phyloP scores from a whole-genome alignment of 75 land plant genomes.

The Larix kaempferi region DNA sequence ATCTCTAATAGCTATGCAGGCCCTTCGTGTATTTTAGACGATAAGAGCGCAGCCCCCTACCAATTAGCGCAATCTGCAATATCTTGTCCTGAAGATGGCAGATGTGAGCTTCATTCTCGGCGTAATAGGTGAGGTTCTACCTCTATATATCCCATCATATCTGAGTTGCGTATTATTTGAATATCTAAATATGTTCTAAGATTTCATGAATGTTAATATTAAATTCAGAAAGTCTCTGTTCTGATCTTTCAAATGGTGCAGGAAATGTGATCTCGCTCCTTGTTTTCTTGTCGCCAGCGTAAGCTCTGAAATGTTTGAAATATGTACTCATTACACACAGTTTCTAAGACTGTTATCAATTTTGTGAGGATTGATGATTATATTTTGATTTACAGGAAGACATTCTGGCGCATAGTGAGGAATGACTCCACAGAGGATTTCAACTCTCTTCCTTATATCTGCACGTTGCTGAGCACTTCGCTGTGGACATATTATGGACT shows the following conservation, averaged over 20 bases:
- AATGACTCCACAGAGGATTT: conserved; percentile 62
- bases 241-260: conserved; percentile 29
- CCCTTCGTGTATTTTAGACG: no score
- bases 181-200: no score
- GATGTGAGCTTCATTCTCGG: conserved; percentile 34
- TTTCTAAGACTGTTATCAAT: neutral
- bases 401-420: conserved; percentile 51
- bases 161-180: no score
- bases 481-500: conserved; percentile 64
- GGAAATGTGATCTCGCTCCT: conserved; percentile 73
- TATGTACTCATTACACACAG: no score
- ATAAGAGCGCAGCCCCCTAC: no score
- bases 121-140: conserved; percentile 19
- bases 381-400: conserved; percentile 21
- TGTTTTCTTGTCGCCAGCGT: conserved; percentile 70
- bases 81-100: neutral
- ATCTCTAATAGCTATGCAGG: no score
- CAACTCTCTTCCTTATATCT: conserved; percentile 50
- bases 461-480: conserved; percentile 48
- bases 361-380: neutral
- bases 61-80: no score
- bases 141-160: no score
- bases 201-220: no score
- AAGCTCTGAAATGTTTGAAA: conserved; percentile 19
- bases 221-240: neutral